Conservation (phyloP, 1,284 basidiomycete genomes). For the Marasmius tenuissimus region DNA sequence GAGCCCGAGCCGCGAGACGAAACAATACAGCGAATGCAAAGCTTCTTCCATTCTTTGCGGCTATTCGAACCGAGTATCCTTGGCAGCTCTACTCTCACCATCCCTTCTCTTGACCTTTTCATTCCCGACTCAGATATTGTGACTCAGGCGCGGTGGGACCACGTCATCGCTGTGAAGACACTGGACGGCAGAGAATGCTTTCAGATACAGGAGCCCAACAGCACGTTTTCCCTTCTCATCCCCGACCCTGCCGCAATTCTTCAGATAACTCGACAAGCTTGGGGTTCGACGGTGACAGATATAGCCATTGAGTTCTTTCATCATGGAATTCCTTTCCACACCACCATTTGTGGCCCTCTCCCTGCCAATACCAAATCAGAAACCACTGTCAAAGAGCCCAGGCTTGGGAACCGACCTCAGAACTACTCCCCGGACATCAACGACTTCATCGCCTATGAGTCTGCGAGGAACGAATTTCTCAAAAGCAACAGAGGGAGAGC, state of each 20-base stretch:
- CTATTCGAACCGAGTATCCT: too few species aligned
- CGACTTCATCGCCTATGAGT: conserved; percentile 5
- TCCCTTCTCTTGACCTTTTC: background rate
- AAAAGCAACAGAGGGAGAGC: conserved; percentile 4
- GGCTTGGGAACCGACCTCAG: background rate
- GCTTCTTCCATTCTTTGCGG: background rate
- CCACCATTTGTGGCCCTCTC: background rate
- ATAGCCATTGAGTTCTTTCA: background rate
- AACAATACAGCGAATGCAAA: background rate
- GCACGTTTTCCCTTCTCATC: background rate
- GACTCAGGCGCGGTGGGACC: background rate
- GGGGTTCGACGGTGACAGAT: conserved; percentile 5
- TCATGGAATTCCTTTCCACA: conserved; percentile 5
- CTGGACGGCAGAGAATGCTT: too few species aligned
- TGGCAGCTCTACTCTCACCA: background rate
- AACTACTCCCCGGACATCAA: background rate
- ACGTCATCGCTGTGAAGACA: background rate
- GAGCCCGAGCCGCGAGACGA: background rate
- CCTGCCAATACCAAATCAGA: too few species aligned
- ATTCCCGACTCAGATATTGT: background rate
- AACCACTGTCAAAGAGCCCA: background rate
- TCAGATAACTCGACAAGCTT: conserved; percentile 5
- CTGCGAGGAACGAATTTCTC: conserved; percentile 4
- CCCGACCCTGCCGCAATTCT: conserved; percentile 2
- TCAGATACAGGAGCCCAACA: background rate